Conservation (phyloP, 148 eudicot species). For the Rhododendron williamsianum region DNA sequence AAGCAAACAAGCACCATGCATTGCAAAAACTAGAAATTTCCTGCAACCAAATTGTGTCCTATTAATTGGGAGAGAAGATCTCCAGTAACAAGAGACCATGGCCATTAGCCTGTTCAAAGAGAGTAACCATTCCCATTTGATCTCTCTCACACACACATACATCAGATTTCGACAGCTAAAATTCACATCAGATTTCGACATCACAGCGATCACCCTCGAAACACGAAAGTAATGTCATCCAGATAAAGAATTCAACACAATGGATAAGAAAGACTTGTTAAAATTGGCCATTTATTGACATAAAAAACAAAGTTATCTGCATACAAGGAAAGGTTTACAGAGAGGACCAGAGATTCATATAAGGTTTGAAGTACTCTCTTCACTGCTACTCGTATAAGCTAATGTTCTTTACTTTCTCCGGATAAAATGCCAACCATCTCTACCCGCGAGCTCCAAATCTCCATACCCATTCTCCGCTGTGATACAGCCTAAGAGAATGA, state of each 20-base stretch:
- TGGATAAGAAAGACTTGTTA: not conserved
- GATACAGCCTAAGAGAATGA: not conserved
- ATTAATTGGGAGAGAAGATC: not conserved
- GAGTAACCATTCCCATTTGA: not conserved
- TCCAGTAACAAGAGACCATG: not conserved
- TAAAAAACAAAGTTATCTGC: not conserved
- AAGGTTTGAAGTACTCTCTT: conserved; percentile 14
- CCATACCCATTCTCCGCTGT: not conserved
- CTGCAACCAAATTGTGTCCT: not conserved
- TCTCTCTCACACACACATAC: not conserved
- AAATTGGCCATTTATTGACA: conserved; percentile 1
- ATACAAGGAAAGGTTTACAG: not conserved
- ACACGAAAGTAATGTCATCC: not conserved
- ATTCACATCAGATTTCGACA: not conserved
- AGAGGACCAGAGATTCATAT: not conserved
- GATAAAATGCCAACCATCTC: conserved; percentile 66
- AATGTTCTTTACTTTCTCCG: conserved; percentile 32
- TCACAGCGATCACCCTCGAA: not conserved
- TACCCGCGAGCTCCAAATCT: conserved; percentile 24
- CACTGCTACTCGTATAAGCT: conserved; percentile 7
- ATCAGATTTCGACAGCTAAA: not conserved
- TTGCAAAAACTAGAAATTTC: not conserved
- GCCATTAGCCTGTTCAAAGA: not conserved
- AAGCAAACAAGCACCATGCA: not conserved
- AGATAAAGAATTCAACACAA: not conserved